A percentile compares a stretch with the other conserved stretches of the same genome.
These are phyloP conservation scores for Glonium stellatum DNA, from an alignment of 495 filamentous ascomycete species.

Conservation along the genomic window DNA sequence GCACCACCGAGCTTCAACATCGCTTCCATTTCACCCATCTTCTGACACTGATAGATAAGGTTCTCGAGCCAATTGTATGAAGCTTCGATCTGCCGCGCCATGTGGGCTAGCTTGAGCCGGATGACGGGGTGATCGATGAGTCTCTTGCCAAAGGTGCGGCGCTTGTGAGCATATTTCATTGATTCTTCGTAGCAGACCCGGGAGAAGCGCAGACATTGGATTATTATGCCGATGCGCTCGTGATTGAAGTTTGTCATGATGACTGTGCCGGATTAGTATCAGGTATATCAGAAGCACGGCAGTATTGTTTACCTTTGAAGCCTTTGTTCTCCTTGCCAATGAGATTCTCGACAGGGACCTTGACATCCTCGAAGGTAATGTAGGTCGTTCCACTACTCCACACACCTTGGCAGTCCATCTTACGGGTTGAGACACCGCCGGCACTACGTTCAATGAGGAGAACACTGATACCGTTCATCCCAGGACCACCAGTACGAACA, in stretches of 20 bases:
- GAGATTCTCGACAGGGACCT: slow-evolving; percentile 95
- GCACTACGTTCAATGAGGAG: slow-evolving; percentile 78
- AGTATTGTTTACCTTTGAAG: slow-evolving; percentile 60
- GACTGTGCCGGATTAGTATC: slow-evolving; percentile 17
- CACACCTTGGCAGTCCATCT: slow-evolving; percentile 98
- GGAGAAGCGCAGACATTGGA: slow-evolving; percentile 90
- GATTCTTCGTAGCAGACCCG: slow-evolving; percentile 96
- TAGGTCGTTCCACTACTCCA: slow-evolving; percentile 94
- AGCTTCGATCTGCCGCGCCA: slow-evolving; percentile 96
- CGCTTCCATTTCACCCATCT: slow-evolving; percentile 90
- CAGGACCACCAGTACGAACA: slow-evolving; percentile 75
- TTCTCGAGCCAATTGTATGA: slow-evolving; percentile 97
- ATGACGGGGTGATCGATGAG: slow-evolving; percentile 97
- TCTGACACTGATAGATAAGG: slow-evolving; percentile 82
- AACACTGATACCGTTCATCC: slow-evolving; percentile 86
- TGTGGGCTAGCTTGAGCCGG: slow-evolving; percentile 93
- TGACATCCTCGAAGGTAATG: slow-evolving; percentile 96
- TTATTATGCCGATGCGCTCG: slow-evolving; percentile 96
- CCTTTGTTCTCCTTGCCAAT: slow-evolving; percentile 97
- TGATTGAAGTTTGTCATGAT: slow-evolving; percentile 92
- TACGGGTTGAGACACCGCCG: slow-evolving; percentile 80
- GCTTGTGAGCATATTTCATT: slow-evolving; percentile 94
- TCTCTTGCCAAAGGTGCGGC: slow-evolving; percentile 88
- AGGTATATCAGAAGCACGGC: no score
- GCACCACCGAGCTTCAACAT: slow-evolving; percentile 94